Evolutionary conservation across 1,284 basidiomycete species (phyloP).

Genomic region (Sporisorium scitamineum): DNA sequence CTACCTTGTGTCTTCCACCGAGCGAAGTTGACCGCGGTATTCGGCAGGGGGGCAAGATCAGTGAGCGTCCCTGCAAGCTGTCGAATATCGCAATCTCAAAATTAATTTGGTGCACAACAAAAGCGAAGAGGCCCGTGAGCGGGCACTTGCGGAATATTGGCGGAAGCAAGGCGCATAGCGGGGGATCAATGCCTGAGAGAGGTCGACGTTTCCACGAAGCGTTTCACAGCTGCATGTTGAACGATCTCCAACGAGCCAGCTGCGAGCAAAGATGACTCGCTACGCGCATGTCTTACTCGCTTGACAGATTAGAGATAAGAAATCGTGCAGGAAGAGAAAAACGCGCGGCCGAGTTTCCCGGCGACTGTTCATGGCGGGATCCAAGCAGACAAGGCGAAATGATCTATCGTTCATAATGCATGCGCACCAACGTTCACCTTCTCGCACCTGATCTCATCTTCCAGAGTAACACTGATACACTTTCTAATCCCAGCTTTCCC

Average conservation of each 20-base stretch:
- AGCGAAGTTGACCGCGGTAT: neutral
- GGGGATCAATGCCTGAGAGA: neutral
- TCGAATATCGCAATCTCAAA: neutral
- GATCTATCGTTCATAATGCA: neutral
- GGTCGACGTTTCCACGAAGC: neutral
- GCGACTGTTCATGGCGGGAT: neutral
- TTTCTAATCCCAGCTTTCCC: too few relatives aligned
- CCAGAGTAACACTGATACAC: neutral
- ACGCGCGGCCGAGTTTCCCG: slow-evolving; percentile 1
- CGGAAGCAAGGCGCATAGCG: neutral
- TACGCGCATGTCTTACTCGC: slow-evolving; percentile 4
- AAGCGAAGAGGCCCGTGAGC: too few relatives aligned
- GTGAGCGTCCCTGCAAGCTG: neutral
- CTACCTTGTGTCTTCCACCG: neutral
- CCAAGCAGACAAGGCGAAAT: neutral
- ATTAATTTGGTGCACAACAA: too few relatives aligned
- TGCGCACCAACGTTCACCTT: too few relatives aligned
- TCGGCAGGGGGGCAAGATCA: neutral
- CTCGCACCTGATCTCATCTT: neutral
- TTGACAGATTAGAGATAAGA: slow-evolving; percentile 8
- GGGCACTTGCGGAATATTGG: too few relatives aligned
- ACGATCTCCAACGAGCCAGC: neutral
- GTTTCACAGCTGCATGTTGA: neutral
- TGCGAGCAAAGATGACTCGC: neutral
- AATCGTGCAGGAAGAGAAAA: neutral